Conservation (phyloP, 1,284 basidiomycete genomes). For the Grifola frondosa region DNA sequence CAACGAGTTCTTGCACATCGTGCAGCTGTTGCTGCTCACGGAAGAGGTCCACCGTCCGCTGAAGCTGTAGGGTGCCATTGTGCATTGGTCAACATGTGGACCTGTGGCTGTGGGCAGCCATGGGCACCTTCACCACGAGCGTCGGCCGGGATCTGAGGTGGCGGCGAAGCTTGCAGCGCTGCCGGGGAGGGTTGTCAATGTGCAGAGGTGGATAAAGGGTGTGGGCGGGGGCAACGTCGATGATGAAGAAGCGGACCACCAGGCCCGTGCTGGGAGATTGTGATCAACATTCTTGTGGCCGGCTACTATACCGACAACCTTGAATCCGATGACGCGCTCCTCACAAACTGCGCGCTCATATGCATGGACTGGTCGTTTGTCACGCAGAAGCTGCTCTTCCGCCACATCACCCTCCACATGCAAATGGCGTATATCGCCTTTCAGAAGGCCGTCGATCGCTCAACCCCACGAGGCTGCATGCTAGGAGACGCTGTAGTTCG, state of each 20-base stretch:
- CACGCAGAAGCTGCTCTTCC: slow-evolving; percentile 65
- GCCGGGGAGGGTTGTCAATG: too few relatives aligned
- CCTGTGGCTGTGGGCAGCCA: too few relatives aligned
- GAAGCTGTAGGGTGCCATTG: slow-evolving; percentile 85
- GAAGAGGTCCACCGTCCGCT: slow-evolving; percentile 95
- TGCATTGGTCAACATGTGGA: too few relatives aligned
- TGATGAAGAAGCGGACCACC: too few relatives aligned
- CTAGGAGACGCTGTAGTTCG: slow-evolving; percentile 53
- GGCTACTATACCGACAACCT: slow-evolving; percentile 43
- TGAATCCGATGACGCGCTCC: slow-evolving; percentile 40
- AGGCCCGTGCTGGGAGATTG: too few relatives aligned
- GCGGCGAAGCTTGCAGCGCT: too few relatives aligned
- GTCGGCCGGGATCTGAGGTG: too few relatives aligned
- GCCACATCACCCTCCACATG: slow-evolving; percentile 50
- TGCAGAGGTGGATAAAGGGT: too few relatives aligned
- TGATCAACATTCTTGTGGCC: slow-evolving; percentile 59
- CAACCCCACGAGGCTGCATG: slow-evolving; percentile 45
- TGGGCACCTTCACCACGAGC: too few relatives aligned
- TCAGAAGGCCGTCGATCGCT: slow-evolving; percentile 45
- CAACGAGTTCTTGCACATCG: slow-evolving; percentile 94
- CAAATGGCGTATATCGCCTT: slow-evolving; percentile 55
- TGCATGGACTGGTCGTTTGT: slow-evolving; percentile 61
- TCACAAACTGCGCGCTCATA: slow-evolving; percentile 57
- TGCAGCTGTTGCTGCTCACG: slow-evolving; percentile 88
- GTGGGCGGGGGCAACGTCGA: too few relatives aligned